Evolutionary conservation across 2,329 filamentous ascomycete species (phyloP), one percentile per base, ranked within the genome.

Genomic region (Fusarium graminum): DNA sequence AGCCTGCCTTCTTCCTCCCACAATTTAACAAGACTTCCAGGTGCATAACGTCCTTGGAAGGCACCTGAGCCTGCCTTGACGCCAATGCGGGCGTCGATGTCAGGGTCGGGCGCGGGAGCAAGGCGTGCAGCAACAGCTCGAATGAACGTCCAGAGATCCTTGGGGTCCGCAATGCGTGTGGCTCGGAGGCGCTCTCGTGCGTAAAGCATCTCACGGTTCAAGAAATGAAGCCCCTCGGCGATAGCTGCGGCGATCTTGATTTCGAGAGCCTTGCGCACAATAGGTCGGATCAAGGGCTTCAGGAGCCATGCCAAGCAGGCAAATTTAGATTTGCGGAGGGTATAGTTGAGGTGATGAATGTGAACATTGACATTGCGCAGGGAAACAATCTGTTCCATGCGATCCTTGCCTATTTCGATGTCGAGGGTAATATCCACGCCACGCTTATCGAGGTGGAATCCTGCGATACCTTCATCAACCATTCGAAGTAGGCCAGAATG

Each of bases 351-450:
- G 74, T 94, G 93, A 80, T 97, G 93, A 63, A 97, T 91, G 69
- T 88, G 86, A 1, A 97, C 94, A 3, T 88, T 84, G 10, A 97
- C 93, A 12, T 85, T 85, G 38, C 88, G 88, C 7, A 98, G 84
- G 0, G 90, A 88, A 10, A 98, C 84, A 12, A 98, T 90, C 72
- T 94, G 88, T 72, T 97, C 94, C 4, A 96, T 79, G 3, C 85
- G 83, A 65, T 94, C 90, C 59, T 89, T 89, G 45, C 90, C 90
- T 51, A 98, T 87, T 74, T 97, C 93, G 1, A 97, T 80, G 68
- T 97, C 93, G 7, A 97, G 80, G 28, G 92, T 88, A 47, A 98
- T 86, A 75, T 97, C 94, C 58, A 97, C 88, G 17, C 94, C 94
- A 19, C 92, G 87, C 69, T 94, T 89, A 76, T 97, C 94, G 7